Evolutionary conservation across 371 early-diverging fungal species (phyloP).

Genomic region (Mortierella sp.): DNA sequence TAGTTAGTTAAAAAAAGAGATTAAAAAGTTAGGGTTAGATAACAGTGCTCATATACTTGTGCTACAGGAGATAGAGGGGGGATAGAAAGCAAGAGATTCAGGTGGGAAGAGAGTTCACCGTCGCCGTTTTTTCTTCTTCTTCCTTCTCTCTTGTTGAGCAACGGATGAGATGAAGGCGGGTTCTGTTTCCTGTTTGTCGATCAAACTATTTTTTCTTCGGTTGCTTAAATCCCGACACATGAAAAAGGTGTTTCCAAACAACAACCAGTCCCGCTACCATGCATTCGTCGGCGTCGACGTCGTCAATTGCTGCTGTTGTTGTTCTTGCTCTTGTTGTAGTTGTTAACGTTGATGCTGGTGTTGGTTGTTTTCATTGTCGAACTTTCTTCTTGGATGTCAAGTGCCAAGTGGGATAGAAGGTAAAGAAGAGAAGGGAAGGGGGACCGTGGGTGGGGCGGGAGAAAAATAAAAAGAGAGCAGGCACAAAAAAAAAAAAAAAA

Average conservation of each 20-base stretch:
- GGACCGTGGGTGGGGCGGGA: background rate
- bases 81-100: background rate
- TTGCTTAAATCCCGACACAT: background rate
- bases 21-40: background rate
- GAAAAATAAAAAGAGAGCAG: background rate
- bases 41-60: background rate
- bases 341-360: too few relatives aligned
- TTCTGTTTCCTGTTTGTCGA: background rate
- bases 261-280: background rate
- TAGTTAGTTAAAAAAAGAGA: background rate
- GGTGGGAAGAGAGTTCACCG: background rate
- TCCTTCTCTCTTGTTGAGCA: background rate
- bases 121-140: background rate
- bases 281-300: background rate
- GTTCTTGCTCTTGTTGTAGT: too few relatives aligned
- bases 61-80: background rate
- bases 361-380: background rate
- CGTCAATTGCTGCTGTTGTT: background rate
- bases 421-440: background rate
- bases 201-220: background rate
- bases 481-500: background rate
- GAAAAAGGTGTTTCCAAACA: background rate
- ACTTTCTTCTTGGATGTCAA: background rate
- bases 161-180: background rate
- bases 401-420: background rate